Evolutionary conservation across 345 rosid species (phyloP).

Genomic region (Gynandropsis gynandra): DNA sequence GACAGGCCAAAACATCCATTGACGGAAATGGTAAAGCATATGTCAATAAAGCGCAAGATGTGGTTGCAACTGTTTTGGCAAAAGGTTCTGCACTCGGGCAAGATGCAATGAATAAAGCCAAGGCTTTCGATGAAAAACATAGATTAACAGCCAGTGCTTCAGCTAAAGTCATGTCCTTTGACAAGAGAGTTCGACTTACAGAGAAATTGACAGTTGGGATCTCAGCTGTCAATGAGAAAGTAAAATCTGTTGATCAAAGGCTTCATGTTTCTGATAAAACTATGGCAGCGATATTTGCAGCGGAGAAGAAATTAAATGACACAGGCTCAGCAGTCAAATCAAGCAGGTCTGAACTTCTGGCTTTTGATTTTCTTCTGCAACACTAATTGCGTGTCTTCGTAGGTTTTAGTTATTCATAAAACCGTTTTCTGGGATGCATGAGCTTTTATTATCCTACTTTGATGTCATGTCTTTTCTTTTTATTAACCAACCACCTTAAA

Average conservation of each 20-base stretch:
- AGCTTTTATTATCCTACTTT: background rate
- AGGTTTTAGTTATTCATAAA: too few relatives aligned
- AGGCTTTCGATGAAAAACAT: slow-evolving; percentile 89
- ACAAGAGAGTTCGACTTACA: slow-evolving; percentile 68
- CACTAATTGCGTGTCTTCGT: too few relatives aligned
- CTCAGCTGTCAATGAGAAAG: slow-evolving; percentile 85
- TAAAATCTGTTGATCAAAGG: slow-evolving; percentile 88
- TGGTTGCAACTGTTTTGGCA: slow-evolving; percentile 65
- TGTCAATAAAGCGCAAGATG: slow-evolving; percentile 80
- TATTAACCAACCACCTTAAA: too few relatives aligned
- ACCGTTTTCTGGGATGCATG: background rate
- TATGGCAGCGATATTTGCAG: slow-evolving; percentile 95
- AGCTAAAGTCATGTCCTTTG: slow-evolving; percentile 76
- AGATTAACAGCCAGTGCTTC: slow-evolving; percentile 80
- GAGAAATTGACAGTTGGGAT: slow-evolving; percentile 82
- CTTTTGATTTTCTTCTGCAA: background rate
- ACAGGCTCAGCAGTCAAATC: slow-evolving; percentile 97
- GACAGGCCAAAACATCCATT: slow-evolving; percentile 42
- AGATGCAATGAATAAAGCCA: slow-evolving; percentile 93
- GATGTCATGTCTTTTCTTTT: background rate
- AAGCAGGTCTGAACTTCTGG: slow-evolving; percentile 51
- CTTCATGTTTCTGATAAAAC: slow-evolving; percentile 93
- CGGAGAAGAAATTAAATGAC: slow-evolving; percentile 83
- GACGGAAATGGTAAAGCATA: slow-evolving; percentile 58
- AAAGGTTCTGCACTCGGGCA: slow-evolving; percentile 84